phyloP scores from a whole-genome alignment of 768 basidiomycete genomes.

The Boletus fagicola region DNA sequence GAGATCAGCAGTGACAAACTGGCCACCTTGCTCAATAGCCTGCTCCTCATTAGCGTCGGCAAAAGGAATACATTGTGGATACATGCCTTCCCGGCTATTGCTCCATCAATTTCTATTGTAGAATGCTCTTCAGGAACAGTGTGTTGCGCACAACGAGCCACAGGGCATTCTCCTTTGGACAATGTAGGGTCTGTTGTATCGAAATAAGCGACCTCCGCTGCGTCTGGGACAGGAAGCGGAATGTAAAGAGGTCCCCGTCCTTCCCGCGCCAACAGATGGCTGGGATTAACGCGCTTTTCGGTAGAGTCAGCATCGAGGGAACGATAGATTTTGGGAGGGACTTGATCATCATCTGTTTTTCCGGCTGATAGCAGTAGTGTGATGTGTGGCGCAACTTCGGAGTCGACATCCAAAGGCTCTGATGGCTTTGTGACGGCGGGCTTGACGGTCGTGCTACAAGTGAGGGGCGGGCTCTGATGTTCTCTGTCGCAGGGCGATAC shows the following conservation, averaged over 20 bases:
- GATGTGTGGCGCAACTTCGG: not conserved
- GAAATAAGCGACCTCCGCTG: conserved; percentile 20
- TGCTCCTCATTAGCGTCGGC: not conserved
- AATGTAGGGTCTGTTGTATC: not conserved
- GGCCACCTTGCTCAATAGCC: conserved; percentile 1
- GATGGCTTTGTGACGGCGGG: not conserved
- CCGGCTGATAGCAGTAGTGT: not conserved
- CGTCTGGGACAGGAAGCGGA: conserved; percentile 17
- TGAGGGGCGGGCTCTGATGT: not conserved
- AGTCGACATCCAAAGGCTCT: not conserved
- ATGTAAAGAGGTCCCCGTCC: conserved; percentile 3
- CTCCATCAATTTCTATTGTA: not conserved
- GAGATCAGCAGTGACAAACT: not conserved
- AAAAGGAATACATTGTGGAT: not conserved
- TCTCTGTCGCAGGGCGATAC: not conserved
- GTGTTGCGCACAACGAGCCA: not conserved
- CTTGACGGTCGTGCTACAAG: not conserved
- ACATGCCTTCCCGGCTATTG: conserved; percentile 1
- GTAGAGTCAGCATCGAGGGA: not conserved
- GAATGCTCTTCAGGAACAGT: not conserved
- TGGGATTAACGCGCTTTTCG: not conserved
- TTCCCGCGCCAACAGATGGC: not conserved
- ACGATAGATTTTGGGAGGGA: not conserved
- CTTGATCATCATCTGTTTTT: not conserved
- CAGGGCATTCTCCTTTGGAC: not conserved